phyloP scores from a whole-genome alignment of 176 grass and related monocot species.

The Eleusine indica region DNA sequence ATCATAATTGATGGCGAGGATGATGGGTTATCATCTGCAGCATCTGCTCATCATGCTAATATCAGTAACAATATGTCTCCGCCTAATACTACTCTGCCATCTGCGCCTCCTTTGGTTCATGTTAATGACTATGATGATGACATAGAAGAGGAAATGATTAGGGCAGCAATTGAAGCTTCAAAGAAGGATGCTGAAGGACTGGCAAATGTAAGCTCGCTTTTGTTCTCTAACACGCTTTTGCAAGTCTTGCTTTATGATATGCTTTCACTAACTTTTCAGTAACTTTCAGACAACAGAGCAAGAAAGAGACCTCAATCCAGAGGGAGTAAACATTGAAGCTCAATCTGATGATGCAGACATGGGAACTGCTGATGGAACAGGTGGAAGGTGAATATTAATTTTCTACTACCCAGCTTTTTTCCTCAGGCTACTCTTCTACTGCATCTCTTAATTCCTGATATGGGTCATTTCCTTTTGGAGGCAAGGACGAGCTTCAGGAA shows the following conservation, averaged over 20 bases:
- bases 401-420: slow-evolving; percentile 32
- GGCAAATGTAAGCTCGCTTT: slow-evolving; percentile 50
- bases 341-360: slow-evolving; percentile 48
- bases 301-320: slow-evolving; percentile 42
- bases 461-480: slow-evolving; percentile 52
- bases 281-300: slow-evolving; percentile 51
- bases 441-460: slow-evolving; percentile 36
- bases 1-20: slow-evolving; percentile 72
- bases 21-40: slow-evolving; percentile 47
- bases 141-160: slow-evolving; percentile 99
- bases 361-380: slow-evolving; percentile 31
- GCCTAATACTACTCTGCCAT: slow-evolving; percentile 41
- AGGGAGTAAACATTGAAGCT: slow-evolving; percentile 47
- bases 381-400: slow-evolving; percentile 74
- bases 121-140: slow-evolving; percentile 78
- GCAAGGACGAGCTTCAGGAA: slow-evolving; percentile 61
- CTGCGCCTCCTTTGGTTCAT: slow-evolving; percentile 68
- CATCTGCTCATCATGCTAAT: slow-evolving; percentile 51
- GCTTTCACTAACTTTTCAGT: slow-evolving; percentile 22
- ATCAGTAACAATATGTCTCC: slow-evolving; percentile 21
- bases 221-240: slow-evolving; percentile 30
- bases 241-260: slow-evolving; percentile 14
- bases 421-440: slow-evolving; percentile 5
- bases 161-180: slow-evolving; percentile 91
- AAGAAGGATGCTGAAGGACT: slow-evolving; percentile 74